Evolutionary conservation across 139 green algal genomes (phyloP).

Genomic region (Edaphochlamys debaryana): DNA sequence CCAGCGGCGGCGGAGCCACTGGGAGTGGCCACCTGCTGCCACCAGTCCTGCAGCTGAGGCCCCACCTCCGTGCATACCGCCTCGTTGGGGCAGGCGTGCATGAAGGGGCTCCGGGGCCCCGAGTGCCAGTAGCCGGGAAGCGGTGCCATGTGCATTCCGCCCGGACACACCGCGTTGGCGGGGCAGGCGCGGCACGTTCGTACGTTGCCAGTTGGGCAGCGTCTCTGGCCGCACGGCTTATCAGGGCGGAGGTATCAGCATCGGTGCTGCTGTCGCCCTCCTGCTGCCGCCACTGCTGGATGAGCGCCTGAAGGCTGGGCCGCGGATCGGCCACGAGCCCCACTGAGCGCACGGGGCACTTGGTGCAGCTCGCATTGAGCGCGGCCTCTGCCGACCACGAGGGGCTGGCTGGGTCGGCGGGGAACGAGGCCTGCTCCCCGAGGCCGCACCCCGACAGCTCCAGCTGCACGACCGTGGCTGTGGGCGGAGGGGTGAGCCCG

Average conservation of each 20-base stretch:
- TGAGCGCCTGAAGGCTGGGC: neutral
- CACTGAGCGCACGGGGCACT: neutral
- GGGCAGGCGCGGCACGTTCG: too few relatives aligned
- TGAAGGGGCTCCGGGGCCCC: neutral
- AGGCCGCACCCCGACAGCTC: neutral
- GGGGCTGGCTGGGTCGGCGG: too few relatives aligned
- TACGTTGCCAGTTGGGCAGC: too few relatives aligned
- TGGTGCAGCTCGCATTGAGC: neutral
- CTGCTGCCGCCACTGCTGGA: neutral
- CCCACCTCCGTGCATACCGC: neutral
- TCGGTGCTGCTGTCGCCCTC: neutral
- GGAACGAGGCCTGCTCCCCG: neutral
- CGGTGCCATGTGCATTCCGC: neutral
- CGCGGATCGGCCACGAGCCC: neutral
- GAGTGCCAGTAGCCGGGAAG: neutral
- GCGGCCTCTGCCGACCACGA: neutral
- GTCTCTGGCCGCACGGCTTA: too few relatives aligned
- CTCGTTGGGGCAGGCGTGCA: neutral
- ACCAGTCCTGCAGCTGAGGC: neutral
- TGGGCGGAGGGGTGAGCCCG: too few relatives aligned
- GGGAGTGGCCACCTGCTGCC: neutral
- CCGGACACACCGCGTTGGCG: neutral
- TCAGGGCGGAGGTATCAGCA: too few relatives aligned
- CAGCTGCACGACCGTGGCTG: neutral
- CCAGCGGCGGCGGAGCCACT: too few relatives aligned